Evolutionary conservation across 2,329 filamentous ascomycete species (phyloP).

Genomic region (Emericellopsis cladophorae): DNA sequence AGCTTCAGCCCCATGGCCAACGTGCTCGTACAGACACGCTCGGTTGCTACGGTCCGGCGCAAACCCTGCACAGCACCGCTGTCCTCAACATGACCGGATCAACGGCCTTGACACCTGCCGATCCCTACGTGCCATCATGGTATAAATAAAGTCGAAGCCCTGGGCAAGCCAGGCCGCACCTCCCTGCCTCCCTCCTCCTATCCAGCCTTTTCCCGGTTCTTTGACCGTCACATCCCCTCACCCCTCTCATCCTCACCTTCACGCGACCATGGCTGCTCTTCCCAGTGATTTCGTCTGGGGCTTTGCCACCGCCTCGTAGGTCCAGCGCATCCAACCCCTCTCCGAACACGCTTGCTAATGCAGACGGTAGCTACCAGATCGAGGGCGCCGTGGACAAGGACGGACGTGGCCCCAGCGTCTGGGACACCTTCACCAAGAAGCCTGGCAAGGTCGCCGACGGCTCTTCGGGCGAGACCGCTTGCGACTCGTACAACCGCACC

Average conservation of each 20-base stretch:
- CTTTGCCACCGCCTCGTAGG: slow-evolving; percentile 65
- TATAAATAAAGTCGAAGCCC: neutral
- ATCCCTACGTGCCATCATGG: neutral
- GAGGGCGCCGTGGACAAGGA: slow-evolving; percentile 66
- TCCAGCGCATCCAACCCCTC: slow-evolving; percentile 7
- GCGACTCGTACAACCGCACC: slow-evolving; percentile 76
- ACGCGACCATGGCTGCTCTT: slow-evolving; percentile 35
- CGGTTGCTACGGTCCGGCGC: slow-evolving; percentile 40
- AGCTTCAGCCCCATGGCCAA: neutral
- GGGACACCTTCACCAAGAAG: slow-evolving; percentile 77
- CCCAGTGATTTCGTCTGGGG: slow-evolving; percentile 66
- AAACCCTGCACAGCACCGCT: slow-evolving; percentile 4
- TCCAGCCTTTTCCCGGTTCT: neutral
- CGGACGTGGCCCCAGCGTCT: slow-evolving; percentile 72
- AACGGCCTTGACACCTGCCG: neutral
- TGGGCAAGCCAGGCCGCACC: neutral
- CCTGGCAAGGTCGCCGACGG: slow-evolving; percentile 75
- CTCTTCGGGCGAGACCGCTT: slow-evolving; percentile 63
- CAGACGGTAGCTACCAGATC: slow-evolving; percentile 68
- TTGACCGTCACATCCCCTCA: neutral
- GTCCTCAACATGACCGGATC: slow-evolving; percentile 6
- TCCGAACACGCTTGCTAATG: neutral
- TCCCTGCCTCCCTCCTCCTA: neutral
- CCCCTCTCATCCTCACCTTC: neutral
- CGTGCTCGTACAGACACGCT: slow-evolving; percentile 12